Evolutionary conservation across 257 asterid species (phyloP), one percentile per base, ranked within the genome.

Genomic region (Plantago ovata): DNA sequence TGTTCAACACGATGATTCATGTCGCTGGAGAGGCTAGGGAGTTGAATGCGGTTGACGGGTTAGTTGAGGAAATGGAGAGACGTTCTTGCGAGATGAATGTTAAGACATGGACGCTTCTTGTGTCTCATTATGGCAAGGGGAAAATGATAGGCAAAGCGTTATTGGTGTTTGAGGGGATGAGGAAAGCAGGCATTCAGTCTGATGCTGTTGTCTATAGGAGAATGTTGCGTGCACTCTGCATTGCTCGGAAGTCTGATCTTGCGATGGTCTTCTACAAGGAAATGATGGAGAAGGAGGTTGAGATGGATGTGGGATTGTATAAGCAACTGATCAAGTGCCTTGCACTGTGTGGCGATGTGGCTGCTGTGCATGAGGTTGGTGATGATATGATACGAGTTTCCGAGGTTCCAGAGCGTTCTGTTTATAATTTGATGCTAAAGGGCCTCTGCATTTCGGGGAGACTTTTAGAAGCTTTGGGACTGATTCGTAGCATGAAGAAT

Each of bases 231-330:
- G 69, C 75, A 13, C 87, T 90, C 58, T 84, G 94, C 71, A 56
- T 53, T 28, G 73, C 83, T 19, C 65, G 81, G 51, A 79, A 83
- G 66, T 69, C 79, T 0, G 87, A 85, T 64, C 64, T 90, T 56
- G 94, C 91, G 1, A 53, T 82, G 64, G 98, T 87, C 80, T 84
- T 80, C 72, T 87, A 87, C 82, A 78, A 76, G 72, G 96, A 87
- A 24, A 79, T 81, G 84, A 73, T 75, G 13, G 79, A 56, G 4
- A 72, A 71, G 11, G 77, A 80, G 64, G 76, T 83, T 75, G 71
- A 16, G 0, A 12, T 84, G 42, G 91, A 84, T 53, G 14, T 48
- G 47, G 53, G 64, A n/a, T 64, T 62, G 74, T 79, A 69, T 73
- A 74, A 63, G 53, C 64, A 67, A 38, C 67, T 87, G 52, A 75